Base-by-base conservation (phyloP, 2,329 filamentous ascomycete genomes). In the Diplocarpon rosae region DNA sequence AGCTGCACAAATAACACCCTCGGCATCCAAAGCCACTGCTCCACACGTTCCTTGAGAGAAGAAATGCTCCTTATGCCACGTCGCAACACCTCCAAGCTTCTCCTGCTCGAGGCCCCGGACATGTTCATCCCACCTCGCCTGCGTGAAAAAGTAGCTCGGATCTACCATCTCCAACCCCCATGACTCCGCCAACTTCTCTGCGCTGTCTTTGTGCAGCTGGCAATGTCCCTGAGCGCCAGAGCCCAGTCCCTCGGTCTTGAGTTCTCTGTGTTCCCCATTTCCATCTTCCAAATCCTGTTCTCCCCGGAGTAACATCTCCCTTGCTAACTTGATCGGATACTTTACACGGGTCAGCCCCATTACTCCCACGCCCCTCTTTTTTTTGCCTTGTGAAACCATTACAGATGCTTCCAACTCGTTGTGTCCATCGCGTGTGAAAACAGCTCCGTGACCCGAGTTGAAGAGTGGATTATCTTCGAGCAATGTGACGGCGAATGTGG, bases 391-490 rank as follows among this genome's bases (percentile, higher is more conserved):
- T 1, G 82, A 84, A 0, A 93, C 83, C 87, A 94, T 94, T 41
- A 94, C 76, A 8, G 79, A 85, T 1, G 85, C 85, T 65, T 95
- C 88, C 49, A 94, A 78, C 66, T 95, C 85, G 61, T 89, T 88
- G 50, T 80, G 74, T 14, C 88, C 89, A 52, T 83, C 80, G 40
- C 80, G 77, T 0, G 86, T 94, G 63, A 93, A 95, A 15, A 94
- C 87, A 40, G 87, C 85, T 42, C 89, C 89, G 56, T 79, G 80
- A 7, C 80, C 87, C 46, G 80, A 79, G 66, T 95, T 95, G 72
- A 92, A 94, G 4, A 93, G 74, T 1, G 81, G 73, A 58, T 88
- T 77, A 58, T 93, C 71, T 65, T 95, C 88, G 13, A 95, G 75
- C 20, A 81, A 71, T 1, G 70, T 68, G 10, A 93, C 86, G 36